Evolutionary conservation across 352 stramenopile species (phyloP), one percentile per base, ranked within the genome.

Genomic region (Phytophthora colocasiae): DNA sequence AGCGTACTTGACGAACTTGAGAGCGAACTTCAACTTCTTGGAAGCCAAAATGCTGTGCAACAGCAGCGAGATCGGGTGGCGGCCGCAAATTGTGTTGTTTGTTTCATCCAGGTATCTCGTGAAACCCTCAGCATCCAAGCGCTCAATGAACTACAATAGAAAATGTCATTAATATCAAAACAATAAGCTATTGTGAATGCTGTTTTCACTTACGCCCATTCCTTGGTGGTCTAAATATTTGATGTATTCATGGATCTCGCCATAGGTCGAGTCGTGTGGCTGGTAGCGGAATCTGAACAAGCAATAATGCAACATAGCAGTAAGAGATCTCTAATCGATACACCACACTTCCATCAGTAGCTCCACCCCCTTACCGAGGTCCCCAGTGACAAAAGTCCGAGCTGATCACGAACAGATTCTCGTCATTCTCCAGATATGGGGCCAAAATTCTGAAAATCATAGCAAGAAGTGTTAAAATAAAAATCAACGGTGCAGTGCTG

Each of bases 301-400:
- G 17, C 8, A 55, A 32, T 57, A 15, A 4, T 34, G 22, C 17
- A 53, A 47, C 4, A 27, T 26, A 43, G 11, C 36, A 56, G 32
- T n/a, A 29, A 29, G 55, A 32, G 4, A 43, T 22, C 9, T 8
- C 43, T 27, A 66, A 6, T n/a, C 46, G 19, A 22, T 4, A 11
- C 15, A 71, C 9, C 17, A 14, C 24, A 39, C 15, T n/a, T 31
- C 9, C 1, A 11, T 49, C 39, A 61, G 15, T 12, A 44, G 53
- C 43, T 2, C 22, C 34, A 0, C 15, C 26, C 22, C 17, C 63
- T 56, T 60, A 92, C 86, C 93, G 72, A 26, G 73, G 80, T 17
- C 95, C 96, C 93, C 96, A 99, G 72, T 99, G 97, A 63, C 96
- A 99, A 81, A 99, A 99, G 67, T 99, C 97, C 8, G 91, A 98